Evolutionary conservation across 495 filamentous ascomycete species (phyloP), one percentile per base, ranked within the genome.

Genomic region (Trichoderma orchidacearum): DNA sequence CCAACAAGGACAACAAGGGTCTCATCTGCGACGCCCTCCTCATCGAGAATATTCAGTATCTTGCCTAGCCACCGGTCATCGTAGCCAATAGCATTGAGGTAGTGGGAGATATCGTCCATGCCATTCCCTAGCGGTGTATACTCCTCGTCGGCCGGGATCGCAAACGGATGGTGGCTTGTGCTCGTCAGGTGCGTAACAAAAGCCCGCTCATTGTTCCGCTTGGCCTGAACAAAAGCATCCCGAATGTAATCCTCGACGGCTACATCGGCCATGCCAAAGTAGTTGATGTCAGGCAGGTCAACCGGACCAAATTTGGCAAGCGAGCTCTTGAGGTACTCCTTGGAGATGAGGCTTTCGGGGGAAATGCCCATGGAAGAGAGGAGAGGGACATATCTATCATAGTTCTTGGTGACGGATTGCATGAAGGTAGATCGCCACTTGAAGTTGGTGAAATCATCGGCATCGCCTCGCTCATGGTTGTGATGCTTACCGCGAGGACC

Each of bases 1-100:
- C 76, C 76, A 8, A 76, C 70, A 56, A 79, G 65, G 13, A 76
- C 74, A 3, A 80, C 61, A 23, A 80, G 62, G 2, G 76, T 80
- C 58, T 76, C 69, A 41, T 79, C 67, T 12, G 68, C 68, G n/a
- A 78, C 68, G 15, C 70, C 74, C n/a, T 70, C 63, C 21, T 78
- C 69, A 27, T 77, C 67, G 7, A 80, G 64, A 48, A 78, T 68
- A 3, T 65, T 62, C 59, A 78, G 55, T 28, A 76, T 68, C 63
- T 32, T 53, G 28, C 30, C 63, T 5, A 80, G 61, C 76, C 76
- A 80, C 21, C 66, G 58, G 51, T 80, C 74, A 29, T 62, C 69
- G 53, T 72, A 76, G 13, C 67, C 69, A 17, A 68, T 65, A 15
- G 71, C 64, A 38, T 76, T 75, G 3, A 76, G 53, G 55, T 74